These are phyloP conservation scores for Calamus simplicifolius DNA, from an alignment of 176 grass and related monocot genomes.

Conservation along the genomic window DNA sequence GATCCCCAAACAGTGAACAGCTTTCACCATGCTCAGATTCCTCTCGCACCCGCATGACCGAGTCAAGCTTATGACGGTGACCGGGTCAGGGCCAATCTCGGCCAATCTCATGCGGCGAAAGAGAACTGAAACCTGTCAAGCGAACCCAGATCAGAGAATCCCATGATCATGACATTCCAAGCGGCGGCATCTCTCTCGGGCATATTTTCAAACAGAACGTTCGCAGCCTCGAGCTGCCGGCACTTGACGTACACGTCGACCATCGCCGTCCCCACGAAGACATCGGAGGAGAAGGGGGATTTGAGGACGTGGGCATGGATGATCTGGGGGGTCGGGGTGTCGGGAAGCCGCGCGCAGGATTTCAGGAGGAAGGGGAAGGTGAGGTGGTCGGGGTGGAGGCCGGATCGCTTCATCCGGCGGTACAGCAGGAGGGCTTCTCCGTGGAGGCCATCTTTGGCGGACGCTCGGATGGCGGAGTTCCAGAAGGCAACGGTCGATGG, in stretches of 20 bases:
- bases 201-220: no score
- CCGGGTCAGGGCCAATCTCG: background rate
- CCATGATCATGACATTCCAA: no score
- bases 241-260: background rate
- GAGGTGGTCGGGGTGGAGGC: background rate
- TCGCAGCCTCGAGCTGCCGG: background rate
- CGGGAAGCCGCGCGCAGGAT: background rate
- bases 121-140: background rate
- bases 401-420: background rate
- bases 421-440: constrained; percentile 4
- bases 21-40: background rate
- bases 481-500: background rate
- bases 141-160: background rate
- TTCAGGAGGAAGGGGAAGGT: constrained; percentile 19
- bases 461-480: constrained; percentile 5
- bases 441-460: background rate
- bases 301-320: constrained; percentile 3
- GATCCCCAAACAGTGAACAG: background rate
- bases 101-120: constrained; percentile 1
- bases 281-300: background rate
- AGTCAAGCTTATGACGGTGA: constrained; percentile 1
- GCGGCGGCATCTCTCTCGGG: no score
- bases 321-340: background rate
- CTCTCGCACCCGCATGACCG: background rate
- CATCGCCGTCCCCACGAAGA: constrained; percentile 1